Evolutionary conservation across 1,284 basidiomycete genomes (phyloP), one percentile per base, ranked within the genome.

Genomic region (Puccinia triticina): DNA sequence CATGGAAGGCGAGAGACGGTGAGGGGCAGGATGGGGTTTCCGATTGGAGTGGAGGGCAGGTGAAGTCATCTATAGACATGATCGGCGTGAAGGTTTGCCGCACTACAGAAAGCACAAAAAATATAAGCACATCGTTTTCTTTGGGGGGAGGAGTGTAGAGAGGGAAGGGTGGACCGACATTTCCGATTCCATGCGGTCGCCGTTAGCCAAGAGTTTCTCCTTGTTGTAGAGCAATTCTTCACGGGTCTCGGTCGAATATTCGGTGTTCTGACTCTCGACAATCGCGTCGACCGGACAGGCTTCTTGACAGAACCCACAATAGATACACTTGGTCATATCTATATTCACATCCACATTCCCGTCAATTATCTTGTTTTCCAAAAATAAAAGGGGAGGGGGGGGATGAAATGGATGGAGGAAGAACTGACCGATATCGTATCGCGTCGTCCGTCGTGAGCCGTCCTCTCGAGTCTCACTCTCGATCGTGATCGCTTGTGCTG

Each of bases 191-290:
- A 94, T 94, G 84, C 93, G 89, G 89, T 99, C 97, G 83, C 97
- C 97, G 87, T 98, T 98, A 61, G 94, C 92, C 82, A 98, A 90
- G 80, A 98, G 90, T 89, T 86, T 88, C 86, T 88, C 94, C 89
- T 99, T 99, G 91, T 99, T 99, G 89, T 99, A 99, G 74, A 99
- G 89, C 82, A 99, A 91, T 88, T 99, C 97, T 88, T 99, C 97
- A 83, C 97, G 93, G 14, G 95, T 98, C 89, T 99, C 97, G 67
- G 95, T 98, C 14, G 95, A 93, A 89, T 92, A 98, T 83, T 88
- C 88, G 85, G 94, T 93, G 88, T 98, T 97, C 91, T 96, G 93
- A 61, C 94, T 98, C 90, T 99, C 97, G 83, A 99, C 97, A 86
- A 99, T 99, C 82, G 97, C 97, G 88, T 99, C 97, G 83, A 99